Evolutionary conservation across 2,329 filamentous ascomycete species (phyloP).

Genomic region (Neopestalotiopsis clavispora): DNA sequence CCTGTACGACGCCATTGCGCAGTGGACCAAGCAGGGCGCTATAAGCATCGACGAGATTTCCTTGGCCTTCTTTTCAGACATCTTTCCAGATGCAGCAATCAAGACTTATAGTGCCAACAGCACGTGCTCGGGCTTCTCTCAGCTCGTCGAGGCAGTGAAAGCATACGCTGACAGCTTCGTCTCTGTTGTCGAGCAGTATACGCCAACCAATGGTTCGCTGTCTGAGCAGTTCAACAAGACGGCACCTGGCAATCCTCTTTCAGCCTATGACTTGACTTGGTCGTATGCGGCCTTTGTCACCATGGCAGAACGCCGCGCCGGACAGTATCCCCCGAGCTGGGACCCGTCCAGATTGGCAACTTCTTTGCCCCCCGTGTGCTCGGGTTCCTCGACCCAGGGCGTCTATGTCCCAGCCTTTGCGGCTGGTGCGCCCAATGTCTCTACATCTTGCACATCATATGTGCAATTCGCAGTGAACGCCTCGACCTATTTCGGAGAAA

Average conservation of each 20-base stretch:
- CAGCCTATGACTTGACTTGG: slow-evolving; percentile 67
- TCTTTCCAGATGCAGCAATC: slow-evolving; percentile 49
- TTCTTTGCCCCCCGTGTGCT: slow-evolving; percentile 34
- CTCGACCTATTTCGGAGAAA: slow-evolving; percentile 52
- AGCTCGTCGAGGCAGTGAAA: slow-evolving; percentile 51
- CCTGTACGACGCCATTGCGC: slow-evolving; percentile 60
- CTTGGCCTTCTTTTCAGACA: slow-evolving; percentile 59
- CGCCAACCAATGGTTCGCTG: slow-evolving; percentile 50
- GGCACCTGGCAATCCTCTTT: slow-evolving; percentile 41
- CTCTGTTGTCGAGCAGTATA: slow-evolving; percentile 50
- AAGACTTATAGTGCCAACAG: slow-evolving; percentile 52
- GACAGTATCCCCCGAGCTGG: slow-evolving; percentile 37
- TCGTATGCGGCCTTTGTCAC: slow-evolving; percentile 69
- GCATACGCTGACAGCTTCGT: slow-evolving; percentile 62
- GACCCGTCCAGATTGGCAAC: slow-evolving; percentile 26
- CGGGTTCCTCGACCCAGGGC: slow-evolving; percentile 27
- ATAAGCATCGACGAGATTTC: slow-evolving; percentile 56
- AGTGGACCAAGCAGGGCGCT: slow-evolving; percentile 52
- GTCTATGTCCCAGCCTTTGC: slow-evolving; percentile 39
- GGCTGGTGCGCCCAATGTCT: slow-evolving; percentile 41
- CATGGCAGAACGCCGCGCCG: slow-evolving; percentile 44
- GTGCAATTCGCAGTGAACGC: slow-evolving; percentile 52
- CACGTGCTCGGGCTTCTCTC: slow-evolving; percentile 37
- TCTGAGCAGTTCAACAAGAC: slow-evolving; percentile 54
- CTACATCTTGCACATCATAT: slow-evolving; percentile 35